Percentiles rank a stretch among this genome's conserved stretches.
Conservation (phyloP, 805 yeast species). For the Suhomyces pyralidae region DNA sequence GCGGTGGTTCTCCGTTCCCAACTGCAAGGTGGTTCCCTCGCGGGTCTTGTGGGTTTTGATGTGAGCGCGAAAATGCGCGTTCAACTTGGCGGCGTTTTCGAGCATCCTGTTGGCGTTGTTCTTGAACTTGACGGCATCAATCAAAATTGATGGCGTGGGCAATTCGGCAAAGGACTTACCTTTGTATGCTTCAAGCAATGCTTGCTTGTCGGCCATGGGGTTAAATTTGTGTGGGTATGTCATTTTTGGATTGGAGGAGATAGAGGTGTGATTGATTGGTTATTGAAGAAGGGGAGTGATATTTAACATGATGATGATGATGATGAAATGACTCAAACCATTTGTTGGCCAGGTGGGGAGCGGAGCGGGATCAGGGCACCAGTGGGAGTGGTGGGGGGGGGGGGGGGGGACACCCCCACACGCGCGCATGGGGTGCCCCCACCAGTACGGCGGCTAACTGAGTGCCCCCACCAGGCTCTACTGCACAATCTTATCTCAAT, state of each 20-base stretch:
- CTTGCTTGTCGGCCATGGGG: conserved; percentile 19
- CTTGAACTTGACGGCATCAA: conserved; percentile 40
- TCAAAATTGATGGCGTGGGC: conserved; percentile 60
- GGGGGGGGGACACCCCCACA: too few relatives aligned
- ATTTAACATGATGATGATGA: not conserved
- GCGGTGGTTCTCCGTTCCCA: conserved; percentile 41
- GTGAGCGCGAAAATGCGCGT: conserved; percentile 60
- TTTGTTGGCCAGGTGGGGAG: too few relatives aligned
- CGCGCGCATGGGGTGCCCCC: too few relatives aligned
- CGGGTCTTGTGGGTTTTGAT: conserved; percentile 72
- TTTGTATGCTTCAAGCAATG: conserved; percentile 19
- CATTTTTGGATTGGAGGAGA: not conserved
- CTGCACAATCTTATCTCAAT: too few relatives aligned
- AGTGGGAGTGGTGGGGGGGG: too few relatives aligned
- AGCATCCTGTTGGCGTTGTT: conserved; percentile 52
- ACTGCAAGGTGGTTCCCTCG: conserved; percentile 55
- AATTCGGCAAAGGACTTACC: conserved; percentile 47
- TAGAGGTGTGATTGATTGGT: not conserved
- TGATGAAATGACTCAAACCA: too few relatives aligned
- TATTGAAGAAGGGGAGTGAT: not conserved
- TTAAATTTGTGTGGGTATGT: conserved; percentile 11
- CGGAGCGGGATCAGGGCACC: too few relatives aligned
- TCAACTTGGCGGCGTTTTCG: conserved; percentile 35
- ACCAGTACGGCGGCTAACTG: too few relatives aligned
- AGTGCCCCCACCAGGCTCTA: too few relatives aligned